Conservation (phyloP, 345 rosid genomes). For the Aquilaria sinensis region DNA sequence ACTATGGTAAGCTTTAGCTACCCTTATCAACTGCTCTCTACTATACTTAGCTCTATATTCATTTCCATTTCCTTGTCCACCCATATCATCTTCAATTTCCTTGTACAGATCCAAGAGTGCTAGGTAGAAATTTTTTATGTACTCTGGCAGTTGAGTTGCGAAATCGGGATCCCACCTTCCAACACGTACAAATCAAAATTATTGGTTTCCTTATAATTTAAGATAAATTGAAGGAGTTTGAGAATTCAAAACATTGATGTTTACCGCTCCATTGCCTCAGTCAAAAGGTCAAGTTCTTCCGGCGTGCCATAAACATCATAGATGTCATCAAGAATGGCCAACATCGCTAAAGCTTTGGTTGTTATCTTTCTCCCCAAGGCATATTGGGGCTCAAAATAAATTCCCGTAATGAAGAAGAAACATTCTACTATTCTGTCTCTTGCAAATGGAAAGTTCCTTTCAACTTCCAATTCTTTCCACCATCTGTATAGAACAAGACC, state of each 20-base stretch:
- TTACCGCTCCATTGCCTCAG: conserved; percentile 18
- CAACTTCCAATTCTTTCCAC: conserved; percentile 21
- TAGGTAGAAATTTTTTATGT: conserved; percentile 22
- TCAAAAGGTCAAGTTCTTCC: conserved; percentile 23
- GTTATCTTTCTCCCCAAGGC: background rate
- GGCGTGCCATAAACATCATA: conserved; percentile 25
- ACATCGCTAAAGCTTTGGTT: conserved; percentile 16
- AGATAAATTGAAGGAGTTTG: background rate
- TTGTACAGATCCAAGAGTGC: conserved; percentile 20
- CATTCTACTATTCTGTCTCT: background rate
- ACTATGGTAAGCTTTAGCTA: conserved; percentile 3
- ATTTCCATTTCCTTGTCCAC: background rate
- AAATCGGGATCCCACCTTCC: conserved; percentile 18
- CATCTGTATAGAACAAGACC: conserved; percentile 6
- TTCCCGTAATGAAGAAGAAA: conserved; percentile 5
- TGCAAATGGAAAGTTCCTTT: conserved; percentile 13
- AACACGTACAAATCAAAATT: background rate
- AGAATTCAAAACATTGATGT: too few relatives aligned
- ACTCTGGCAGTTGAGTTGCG: conserved; percentile 12
- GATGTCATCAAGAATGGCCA: conserved; percentile 12
- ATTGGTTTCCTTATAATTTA: background rate
- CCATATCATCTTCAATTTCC: conserved; percentile 10
- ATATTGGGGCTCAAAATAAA: conserved; percentile 6
- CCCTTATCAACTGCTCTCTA: conserved; percentile 5
- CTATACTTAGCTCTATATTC: background rate